A percentile compares a stretch with the other conserved stretches of the same genome.
Evolutionary conservation across 73 alveolate species (phyloP).

Genomic region (Tetrahymena malaccensis): DNA sequence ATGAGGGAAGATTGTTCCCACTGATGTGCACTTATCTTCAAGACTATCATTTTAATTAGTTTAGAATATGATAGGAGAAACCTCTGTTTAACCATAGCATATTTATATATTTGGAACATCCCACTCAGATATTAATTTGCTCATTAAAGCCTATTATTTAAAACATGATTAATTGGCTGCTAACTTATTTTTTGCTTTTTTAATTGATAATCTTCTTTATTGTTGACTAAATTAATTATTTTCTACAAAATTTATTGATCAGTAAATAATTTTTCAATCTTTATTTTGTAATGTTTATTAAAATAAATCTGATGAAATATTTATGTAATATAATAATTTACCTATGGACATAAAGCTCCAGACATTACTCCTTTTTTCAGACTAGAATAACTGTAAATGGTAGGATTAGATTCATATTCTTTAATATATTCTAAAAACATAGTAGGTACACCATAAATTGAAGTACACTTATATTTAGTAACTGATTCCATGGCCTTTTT

Average conservation of each 20-base stretch:
- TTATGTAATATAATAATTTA: background rate
- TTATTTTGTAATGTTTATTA: background rate
- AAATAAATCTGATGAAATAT: background rate
- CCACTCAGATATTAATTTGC: background rate
- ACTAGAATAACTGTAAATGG: slow-evolving; percentile 6
- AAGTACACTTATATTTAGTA: slow-evolving; percentile 40
- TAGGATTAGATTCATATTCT: slow-evolving; percentile 31
- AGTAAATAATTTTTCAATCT: background rate
- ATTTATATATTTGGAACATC: background rate
- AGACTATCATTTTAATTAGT: slow-evolving; percentile 15
- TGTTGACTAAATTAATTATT: too few species aligned
- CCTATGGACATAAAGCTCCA: slow-evolving; percentile 68
- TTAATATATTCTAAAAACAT: slow-evolving; percentile 57
- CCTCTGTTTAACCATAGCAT: slow-evolving; percentile 36
- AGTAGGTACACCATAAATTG: slow-evolving; percentile 75
- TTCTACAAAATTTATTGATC: background rate
- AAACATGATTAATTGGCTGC: background rate
- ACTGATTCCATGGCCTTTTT: slow-evolving; percentile 46
- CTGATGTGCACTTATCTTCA: slow-evolving; percentile 37
- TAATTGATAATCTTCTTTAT: too few species aligned
- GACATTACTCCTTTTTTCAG: slow-evolving; percentile 69
- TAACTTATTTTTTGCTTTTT: too few species aligned
- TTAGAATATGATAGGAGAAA: slow-evolving; percentile 12
- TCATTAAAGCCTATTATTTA: background rate
- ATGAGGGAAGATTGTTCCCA: slow-evolving; percentile 48